phyloP scores from a whole-genome alignment of 345 rosid species.

The Hypericum androsaemum region DNA sequence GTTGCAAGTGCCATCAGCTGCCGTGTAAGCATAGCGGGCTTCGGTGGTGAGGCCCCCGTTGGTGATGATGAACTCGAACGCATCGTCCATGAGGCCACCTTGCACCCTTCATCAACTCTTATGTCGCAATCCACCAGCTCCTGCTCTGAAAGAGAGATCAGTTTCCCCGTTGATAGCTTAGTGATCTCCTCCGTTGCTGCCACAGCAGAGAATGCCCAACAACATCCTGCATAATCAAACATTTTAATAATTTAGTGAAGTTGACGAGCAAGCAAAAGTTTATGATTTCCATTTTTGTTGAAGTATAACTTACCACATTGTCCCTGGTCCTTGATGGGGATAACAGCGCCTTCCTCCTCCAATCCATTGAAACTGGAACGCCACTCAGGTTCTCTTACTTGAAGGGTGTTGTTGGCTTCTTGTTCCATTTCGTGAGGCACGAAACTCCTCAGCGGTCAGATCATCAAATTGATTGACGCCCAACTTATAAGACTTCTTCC shows the following conservation, averaged over 20 bases:
- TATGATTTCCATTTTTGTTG: no score
- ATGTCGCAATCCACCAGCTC: conserved; percentile 43
- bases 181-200: conserved; percentile 51
- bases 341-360: no score
- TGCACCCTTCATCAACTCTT: conserved; percentile 28
- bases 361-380: no score
- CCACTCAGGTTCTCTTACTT: no score
- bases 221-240: conserved; percentile 24
- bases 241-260: background rate
- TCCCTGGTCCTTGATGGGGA: no score
- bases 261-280: no score
- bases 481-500: conserved; percentile 10
- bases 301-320: no score
- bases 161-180: conserved; percentile 29
- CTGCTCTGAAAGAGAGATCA: conserved; percentile 51
- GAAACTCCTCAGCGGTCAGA: conserved; percentile 16
- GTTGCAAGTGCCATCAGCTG: conserved; percentile 26
- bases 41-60: conserved; percentile 43
- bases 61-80: conserved; percentile 29
- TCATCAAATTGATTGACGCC: conserved; percentile 13
- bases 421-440: no score
- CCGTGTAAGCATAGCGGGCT: conserved; percentile 31
- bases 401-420: no score
- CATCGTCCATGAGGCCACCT: conserved; percentile 33
- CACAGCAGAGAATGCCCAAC: conserved; percentile 59